Evolutionary conservation across 169 alveolate species (phyloP), one percentile per base, ranked within the genome.

Genomic region (Cryptosporidium tyzzeri): DNA sequence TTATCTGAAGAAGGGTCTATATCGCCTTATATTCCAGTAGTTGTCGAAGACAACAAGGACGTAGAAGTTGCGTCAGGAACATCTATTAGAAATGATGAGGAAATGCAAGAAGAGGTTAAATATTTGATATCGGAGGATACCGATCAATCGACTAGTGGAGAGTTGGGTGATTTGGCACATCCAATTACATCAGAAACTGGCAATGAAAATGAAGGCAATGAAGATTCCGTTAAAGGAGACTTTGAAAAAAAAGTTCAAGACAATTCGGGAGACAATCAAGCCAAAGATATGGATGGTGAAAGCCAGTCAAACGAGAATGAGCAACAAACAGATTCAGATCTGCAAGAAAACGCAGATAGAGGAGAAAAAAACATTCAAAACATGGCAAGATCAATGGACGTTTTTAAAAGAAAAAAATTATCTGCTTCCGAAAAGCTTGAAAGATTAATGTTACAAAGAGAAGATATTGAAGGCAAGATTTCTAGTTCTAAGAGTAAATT

Each of bases 1-100:
- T 50, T 65, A 10, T 67, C 89, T 35, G 67, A 62, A 14, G 89
- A 80, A 29, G 68, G 62, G n/a, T 29, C 53, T 10, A 41, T 35
- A 4, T 51, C 73, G 9, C 61, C 68, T 2, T 59, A 80, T 67
- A 4, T 48, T 0, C 80, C 73, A 45, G 75, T 62, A 0, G 37
- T 65, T 29, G 50, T 80, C 23, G 89, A 62, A 5, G 14, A 45
- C 12, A 5, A 21, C 50, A 55, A 55, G 10, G 53, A 65, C 3
- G 26, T 21, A 14, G 10, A 18, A 65, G 6, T 2, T 21, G 10
- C 33, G 14, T 9, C 71, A n/a, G 71, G 31, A 16, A 33, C 10
- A 16, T 37, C 50, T 33, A 5, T 10, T 33, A 65, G 10, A 65
- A 21, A 12, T 6, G 29, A 55, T 2, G 35, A 21, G 10, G 29